phyloP scores from a whole-genome alignment of 2,329 filamentous ascomycete species.

The Arthrocladium fulminans region DNA sequence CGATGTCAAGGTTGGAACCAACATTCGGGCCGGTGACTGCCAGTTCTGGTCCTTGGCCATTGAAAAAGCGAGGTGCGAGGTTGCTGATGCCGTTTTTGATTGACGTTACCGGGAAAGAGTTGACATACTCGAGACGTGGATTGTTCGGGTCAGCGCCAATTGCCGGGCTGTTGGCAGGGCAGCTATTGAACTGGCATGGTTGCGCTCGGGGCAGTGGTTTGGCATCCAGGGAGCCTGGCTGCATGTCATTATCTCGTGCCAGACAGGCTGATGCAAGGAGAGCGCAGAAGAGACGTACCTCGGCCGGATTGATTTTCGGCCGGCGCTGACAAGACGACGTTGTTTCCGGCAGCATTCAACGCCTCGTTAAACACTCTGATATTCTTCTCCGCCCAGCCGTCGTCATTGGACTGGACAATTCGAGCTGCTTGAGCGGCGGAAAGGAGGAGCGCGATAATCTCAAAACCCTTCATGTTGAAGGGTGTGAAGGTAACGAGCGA shows the following conservation, averaged over 20 bases:
- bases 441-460: not conserved
- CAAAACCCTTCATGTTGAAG: not conserved
- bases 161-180: constrained; percentile 47
- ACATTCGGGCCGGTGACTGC: constrained; percentile 50
- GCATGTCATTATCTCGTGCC: too few relatives aligned
- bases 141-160: constrained; percentile 49
- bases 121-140: constrained; percentile 60
- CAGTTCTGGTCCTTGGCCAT: constrained; percentile 45
- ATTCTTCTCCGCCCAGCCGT: constrained; percentile 65
- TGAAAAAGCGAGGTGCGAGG: constrained; percentile 48
- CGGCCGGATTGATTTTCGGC: constrained; percentile 57
- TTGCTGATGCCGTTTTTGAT: constrained; percentile 55
- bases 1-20: constrained; percentile 47
- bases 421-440: constrained; percentile 33
- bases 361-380: constrained; percentile 51
- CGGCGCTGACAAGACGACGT: constrained; percentile 56
- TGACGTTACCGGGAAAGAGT: constrained; percentile 58
- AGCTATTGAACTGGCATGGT: constrained; percentile 55
- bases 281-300: constrained; percentile 22
- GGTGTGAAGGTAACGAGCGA: not conserved
- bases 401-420: constrained; percentile 60
- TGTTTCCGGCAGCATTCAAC: constrained; percentile 48
- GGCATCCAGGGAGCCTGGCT: constrained; percentile 45
- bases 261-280: too few relatives aligned
- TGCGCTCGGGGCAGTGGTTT: constrained; percentile 41